Base-by-base conservation (phyloP, 192 early-diverging fungal species). In the Linderina pennispora region DNA sequence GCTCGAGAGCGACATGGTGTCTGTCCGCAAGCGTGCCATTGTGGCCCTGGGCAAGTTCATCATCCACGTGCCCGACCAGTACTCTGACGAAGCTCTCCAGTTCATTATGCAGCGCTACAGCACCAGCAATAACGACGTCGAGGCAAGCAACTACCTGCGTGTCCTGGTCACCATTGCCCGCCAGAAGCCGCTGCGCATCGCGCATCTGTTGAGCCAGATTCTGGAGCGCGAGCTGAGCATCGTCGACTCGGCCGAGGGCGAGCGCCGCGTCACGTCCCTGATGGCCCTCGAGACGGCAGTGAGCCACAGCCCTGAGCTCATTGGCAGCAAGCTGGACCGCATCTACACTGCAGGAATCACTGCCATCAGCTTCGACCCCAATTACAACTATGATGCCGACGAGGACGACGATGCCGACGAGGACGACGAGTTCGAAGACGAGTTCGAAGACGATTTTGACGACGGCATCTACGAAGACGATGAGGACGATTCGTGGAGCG, bases 401-500 rank as follows among this genome's bases (percentile, higher is more conserved):
- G 48, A 50, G 1, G 48, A 41, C 7, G 48, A 24, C 11, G 43
- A 19, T n/a, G 50, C 55, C 21, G 62, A 28, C 9, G 52, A 61
- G 57, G 50, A 52, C 22, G 53, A 48, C 8, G 53, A 39, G 36
- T 58, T 55, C 48, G 67, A 58, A n/a, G 53, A 46, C 28, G 62
- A 40, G 1, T 34, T 54, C 3, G 63, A 43, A 4, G 61, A 63
- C n/a, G 67, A 62, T 15, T 61, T 48, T 48, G 65, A 48, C 41
- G 64, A 60, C 6, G 62, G 59, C 24, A 50, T 61, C 26, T 62
- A 70, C 40, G 69, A 65, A 7, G 61, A 73, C 50, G 45, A 73
- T 31, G 53, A 65, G 3, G 69, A 73, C 23, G 58, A 53, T 22
- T 43, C 69, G 8, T 73, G 62, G 62, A 48, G 61, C 10, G 46